These are phyloP conservation scores for Lophiostoma macrostomum DNA, from an alignment of 495 filamentous ascomycete species.

Conservation along the genomic window DNA sequence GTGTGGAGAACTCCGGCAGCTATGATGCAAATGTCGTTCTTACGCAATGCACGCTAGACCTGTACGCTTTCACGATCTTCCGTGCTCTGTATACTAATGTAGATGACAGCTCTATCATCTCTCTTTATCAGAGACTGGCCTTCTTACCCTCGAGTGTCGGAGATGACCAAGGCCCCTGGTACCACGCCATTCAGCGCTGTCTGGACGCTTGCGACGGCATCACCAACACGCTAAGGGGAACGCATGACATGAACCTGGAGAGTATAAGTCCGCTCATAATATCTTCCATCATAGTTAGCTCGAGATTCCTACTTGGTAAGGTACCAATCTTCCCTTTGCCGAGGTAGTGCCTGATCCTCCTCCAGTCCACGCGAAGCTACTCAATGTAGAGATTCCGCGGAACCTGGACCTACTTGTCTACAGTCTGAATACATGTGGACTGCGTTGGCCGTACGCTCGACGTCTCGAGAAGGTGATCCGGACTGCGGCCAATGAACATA, in stretches of 20 bases:
- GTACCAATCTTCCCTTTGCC: background rate
- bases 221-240: conserved; percentile 27
- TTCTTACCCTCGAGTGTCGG: conserved; percentile 26
- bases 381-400: conserved; percentile 20
- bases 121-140: conserved; percentile 34
- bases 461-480: conserved; percentile 25
- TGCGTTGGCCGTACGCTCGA: conserved; percentile 17
- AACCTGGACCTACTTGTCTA: conserved; percentile 25
- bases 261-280: conserved; percentile 39
- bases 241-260: conserved; percentile 35
- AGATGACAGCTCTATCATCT: conserved; percentile 33
- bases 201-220: conserved; percentile 39
- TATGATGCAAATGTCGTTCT: conserved; percentile 30
- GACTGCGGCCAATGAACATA: conserved; percentile 17
- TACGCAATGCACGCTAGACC: conserved; percentile 29
- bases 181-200: conserved; percentile 39
- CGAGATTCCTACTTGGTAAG: conserved; percentile 37
- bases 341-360: background rate
- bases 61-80: background rate
- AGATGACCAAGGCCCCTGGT: conserved; percentile 31
- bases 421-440: conserved; percentile 21
- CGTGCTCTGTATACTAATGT: background rate
- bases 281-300: conserved; percentile 36
- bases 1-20: conserved; percentile 15
- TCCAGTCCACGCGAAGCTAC: conserved; percentile 19